These are phyloP conservation scores for Ophiognomonia clavigignenti-juglandacearum DNA, from an alignment of 2,329 filamentous ascomycete genomes.

Conservation along the genomic window DNA sequence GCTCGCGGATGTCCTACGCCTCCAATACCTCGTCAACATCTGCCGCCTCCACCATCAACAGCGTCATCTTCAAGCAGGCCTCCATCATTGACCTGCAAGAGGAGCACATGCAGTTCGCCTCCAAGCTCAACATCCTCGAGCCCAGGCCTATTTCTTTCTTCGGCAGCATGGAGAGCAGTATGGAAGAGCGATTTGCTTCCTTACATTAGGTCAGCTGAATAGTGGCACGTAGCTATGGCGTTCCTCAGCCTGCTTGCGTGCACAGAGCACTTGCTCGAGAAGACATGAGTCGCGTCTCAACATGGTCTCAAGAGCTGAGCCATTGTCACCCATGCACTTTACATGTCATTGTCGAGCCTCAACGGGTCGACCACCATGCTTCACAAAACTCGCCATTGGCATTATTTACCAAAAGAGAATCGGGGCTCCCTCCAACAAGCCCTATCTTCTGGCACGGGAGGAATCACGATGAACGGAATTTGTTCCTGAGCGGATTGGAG, in stretches of 20 bases:
- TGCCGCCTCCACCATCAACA: slow-evolving; percentile 49
- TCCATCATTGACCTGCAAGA: slow-evolving; percentile 54
- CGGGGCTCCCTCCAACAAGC: neutral
- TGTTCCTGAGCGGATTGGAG: neutral
- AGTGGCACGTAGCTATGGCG: neutral
- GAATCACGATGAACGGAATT: neutral
- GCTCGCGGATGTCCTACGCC: slow-evolving; percentile 35
- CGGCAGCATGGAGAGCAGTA: slow-evolving; percentile 56
- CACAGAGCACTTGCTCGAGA: no score
- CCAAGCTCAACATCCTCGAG: slow-evolving; percentile 53
- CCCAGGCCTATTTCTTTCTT: slow-evolving; percentile 60
- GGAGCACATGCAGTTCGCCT: slow-evolving; percentile 48
- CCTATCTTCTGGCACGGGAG: neutral
- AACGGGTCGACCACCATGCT: no score
- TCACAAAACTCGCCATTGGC: neutral
- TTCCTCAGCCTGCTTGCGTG: neutral
- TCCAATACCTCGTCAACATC: slow-evolving; percentile 41
- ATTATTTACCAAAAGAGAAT: neutral
- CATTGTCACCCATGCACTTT: no score
- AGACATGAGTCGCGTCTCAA: no score
- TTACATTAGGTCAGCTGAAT: slow-evolving; percentile 24
- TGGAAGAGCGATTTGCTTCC: slow-evolving; percentile 54
- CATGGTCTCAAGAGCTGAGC: no score
- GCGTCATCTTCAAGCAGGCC: slow-evolving; percentile 52
- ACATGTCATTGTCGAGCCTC: no score